Evolutionary conservation across 208 protist genomes (phyloP), one percentile per base, ranked within the genome.

Genomic region (Wallacemonas sp.): DNA sequence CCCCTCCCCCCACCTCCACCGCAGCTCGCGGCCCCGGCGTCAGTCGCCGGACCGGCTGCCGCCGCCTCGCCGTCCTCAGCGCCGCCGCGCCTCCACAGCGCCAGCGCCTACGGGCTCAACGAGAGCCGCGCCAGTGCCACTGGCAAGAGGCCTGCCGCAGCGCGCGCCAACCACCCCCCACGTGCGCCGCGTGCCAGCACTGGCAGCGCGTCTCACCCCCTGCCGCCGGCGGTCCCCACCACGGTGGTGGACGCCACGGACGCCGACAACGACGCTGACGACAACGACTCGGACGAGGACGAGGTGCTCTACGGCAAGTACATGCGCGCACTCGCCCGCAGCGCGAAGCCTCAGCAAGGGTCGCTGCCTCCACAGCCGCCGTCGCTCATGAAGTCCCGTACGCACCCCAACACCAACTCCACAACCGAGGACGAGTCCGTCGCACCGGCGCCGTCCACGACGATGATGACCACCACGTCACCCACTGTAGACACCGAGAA

Each of bases 281-380:
- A 45, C 22, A 52, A 79, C 36, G 44, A 16, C 25, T n/a, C 65
- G 14, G 55, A 31, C 0, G 23, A 26, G 20, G 57, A 67, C 25
- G n/a, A 42, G 3, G 28, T 33, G 10, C 52, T 54, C n/a, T 64
- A 70, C 14, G 57, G 57, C 3, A 79, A 79, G 45, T 70, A 79
- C 48, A 31, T 55, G 16, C 48, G 48, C 48, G 48, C 48, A 55
- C 48, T 55, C 1, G 48, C 25, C 7, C 8, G 18, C 7, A 55
- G 31, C 48, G 48, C 44, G 11, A 12, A 25, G n/a, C 8, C 48
- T 10, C 48, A 55, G 48, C 5, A 26, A 10, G 8, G 8, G 25
- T 54, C 33, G 57, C 57, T 14, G 57, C 14, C 18, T 25, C 26
- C 16, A 20, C 1, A 4, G 11, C 48, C 57, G 14, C 32, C 61